These are phyloP conservation scores for Talaromyces ruber DNA, from an alignment of 495 filamentous ascomycete species.

Conservation along the genomic window DNA sequence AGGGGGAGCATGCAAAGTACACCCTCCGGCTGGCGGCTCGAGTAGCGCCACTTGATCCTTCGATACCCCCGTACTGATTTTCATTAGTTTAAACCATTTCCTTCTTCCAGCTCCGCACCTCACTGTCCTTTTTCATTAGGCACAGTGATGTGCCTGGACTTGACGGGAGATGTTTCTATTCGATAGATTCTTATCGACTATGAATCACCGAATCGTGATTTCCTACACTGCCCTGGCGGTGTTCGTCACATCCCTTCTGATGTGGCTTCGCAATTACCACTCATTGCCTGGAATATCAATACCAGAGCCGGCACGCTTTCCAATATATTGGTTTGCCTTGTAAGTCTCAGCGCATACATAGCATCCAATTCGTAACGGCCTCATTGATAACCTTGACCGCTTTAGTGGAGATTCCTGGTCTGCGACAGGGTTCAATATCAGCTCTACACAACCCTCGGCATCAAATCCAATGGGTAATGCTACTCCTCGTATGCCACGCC, in stretches of 20 bases:
- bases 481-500: background rate
- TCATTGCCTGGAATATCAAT: background rate
- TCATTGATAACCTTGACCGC: background rate
- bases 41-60: no score
- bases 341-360: background rate
- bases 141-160: background rate
- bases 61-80: background rate
- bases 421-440: slow-evolving; percentile 51
- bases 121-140: background rate
- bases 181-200: background rate
- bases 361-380: slow-evolving; percentile 15
- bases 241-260: background rate
- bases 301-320: background rate
- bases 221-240: background rate
- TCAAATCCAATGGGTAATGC: slow-evolving; percentile 64
- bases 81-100: background rate
- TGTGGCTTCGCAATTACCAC: background rate
- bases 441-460: slow-evolving; percentile 42
- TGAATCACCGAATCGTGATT: background rate
- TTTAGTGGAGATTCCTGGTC: slow-evolving; percentile 31
- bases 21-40: no score
- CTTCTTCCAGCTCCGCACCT: background rate
- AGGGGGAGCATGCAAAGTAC: no score
- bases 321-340: slow-evolving; percentile 6
- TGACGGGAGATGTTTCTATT: background rate